Evolutionary conservation across 2,329 filamentous ascomycete species (phyloP).

Genomic region (Colletotrichum incanum): DNA sequence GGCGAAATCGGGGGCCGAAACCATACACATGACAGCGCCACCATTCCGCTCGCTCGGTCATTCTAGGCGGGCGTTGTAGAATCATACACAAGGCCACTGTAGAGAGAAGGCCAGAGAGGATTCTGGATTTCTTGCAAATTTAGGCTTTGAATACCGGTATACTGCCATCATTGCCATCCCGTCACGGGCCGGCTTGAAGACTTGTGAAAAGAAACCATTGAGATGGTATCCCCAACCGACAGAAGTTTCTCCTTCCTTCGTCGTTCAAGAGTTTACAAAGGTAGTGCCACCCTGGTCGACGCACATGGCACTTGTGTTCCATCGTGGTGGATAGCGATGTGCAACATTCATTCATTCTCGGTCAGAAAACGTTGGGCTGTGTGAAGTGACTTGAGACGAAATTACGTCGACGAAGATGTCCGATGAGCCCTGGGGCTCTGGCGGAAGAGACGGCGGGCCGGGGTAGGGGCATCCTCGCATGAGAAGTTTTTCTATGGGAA

Average conservation of each 20-base stretch:
- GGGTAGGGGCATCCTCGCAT: background rate
- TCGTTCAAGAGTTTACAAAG: background rate
- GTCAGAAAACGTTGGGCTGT: slow-evolving; percentile 24
- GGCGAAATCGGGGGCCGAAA: slow-evolving; percentile 14
- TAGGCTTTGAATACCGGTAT: slow-evolving; percentile 12
- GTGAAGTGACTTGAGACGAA: slow-evolving; percentile 22
- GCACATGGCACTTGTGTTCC: background rate
- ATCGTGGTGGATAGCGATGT: slow-evolving; percentile 6
- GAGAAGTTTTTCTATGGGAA: background rate
- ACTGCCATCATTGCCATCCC: slow-evolving; percentile 10
- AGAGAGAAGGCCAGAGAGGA: background rate
- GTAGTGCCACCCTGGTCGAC: slow-evolving; percentile 6
- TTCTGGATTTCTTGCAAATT: slow-evolving; percentile 2
- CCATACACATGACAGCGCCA: slow-evolving; percentile 16
- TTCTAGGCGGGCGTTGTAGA: slow-evolving; percentile 7
- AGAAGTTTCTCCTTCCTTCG: background rate
- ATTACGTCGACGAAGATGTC: slow-evolving; percentile 19
- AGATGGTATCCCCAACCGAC: slow-evolving; percentile 1
- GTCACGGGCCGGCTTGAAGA: slow-evolving; percentile 12
- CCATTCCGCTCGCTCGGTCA: slow-evolving; percentile 20
- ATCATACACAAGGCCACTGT: slow-evolving; percentile 19
- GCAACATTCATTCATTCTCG: slow-evolving; percentile 3
- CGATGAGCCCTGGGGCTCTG: background rate
- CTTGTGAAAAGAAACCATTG: slow-evolving; percentile 13
- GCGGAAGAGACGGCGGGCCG: background rate